These are phyloP conservation scores for Alternaria rosae DNA, from an alignment of 2,329 filamentous ascomycete species.

Conservation along the genomic window DNA sequence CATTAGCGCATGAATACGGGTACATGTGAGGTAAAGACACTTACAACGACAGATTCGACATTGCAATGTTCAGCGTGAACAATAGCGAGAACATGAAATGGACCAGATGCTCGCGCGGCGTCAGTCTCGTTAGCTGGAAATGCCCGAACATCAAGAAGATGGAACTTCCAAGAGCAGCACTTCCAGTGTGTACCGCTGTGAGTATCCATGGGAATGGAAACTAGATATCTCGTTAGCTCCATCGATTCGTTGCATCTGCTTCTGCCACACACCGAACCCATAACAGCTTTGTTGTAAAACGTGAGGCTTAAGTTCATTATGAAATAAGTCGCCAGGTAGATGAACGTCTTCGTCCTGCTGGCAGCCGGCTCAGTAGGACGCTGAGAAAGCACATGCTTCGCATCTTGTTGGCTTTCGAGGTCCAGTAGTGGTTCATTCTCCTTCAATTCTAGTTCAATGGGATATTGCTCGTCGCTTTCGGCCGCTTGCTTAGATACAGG, in stretches of 20 bases:
- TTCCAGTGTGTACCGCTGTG: conserved; percentile 4
- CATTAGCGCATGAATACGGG: background rate
- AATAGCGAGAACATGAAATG: conserved; percentile 4
- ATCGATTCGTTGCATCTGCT: background rate
- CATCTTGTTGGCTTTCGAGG: background rate
- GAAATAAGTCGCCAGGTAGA: conserved; percentile 1
- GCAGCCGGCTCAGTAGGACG: background rate
- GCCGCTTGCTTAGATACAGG: background rate
- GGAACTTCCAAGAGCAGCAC: conserved; percentile 4
- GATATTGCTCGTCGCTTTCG: background rate
- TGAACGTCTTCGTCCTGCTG: background rate
- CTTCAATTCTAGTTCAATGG: background rate
- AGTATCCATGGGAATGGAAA: conserved; percentile 6
- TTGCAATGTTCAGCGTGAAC: conserved; percentile 7
- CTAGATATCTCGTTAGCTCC: background rate
- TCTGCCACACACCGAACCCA: conserved; percentile 3
- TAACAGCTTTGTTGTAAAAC: conserved; percentile 8
- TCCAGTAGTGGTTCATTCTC: conserved; percentile 1
- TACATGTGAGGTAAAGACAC: background rate
- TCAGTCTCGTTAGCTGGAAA: conserved; percentile 2
- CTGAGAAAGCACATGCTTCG: background rate
- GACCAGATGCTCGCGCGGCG: conserved; percentile 2
- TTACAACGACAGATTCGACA: conserved; percentile 6
- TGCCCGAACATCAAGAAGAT: background rate
- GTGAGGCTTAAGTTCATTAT: conserved; percentile 4